Base-by-base conservation (phyloP, 768 basidiomycete genomes). In the Suillus occidentalis region DNA sequence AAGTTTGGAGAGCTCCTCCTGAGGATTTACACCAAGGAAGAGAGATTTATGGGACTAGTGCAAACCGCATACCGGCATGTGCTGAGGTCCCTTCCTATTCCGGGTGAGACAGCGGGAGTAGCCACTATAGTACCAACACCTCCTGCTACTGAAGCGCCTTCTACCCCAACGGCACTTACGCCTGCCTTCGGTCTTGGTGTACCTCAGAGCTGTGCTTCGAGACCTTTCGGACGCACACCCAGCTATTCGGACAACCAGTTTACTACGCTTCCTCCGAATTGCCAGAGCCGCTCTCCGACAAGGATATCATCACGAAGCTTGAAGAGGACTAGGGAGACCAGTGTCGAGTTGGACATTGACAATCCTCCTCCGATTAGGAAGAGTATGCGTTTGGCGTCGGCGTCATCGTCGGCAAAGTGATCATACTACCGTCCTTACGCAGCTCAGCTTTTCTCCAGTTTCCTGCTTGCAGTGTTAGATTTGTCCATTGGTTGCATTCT, bases 1-100 rank as follows among this genome's bases (percentile, higher is more conserved):
- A 74, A 71, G n/a, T 92, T 91, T 66, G 89, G 83, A 0, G 93
- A 94, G 73, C 79, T 87, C n/a, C 80, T 86, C 47, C 73, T 93
- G 45, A 81, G 90, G 16, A 77, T 93, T 6, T 94, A 86, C 70
- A 89, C 91, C 53, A 87, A 88, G 72, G 84, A 90, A n/a, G 71
- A 66, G 1, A 67, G 68, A 39, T 88, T 84, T 70, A 82, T 82
- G 49, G 85, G 86, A 2, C 76, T 91, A 12, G 81, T 94, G 4
- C 91, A 93, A 70, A 82, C 82, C 0, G 92, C 87, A 0, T 94
- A 89, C 71, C 83, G 88, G 13, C 70, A 76, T 8, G 75, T 85
- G 4, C 61, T 84, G 4, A 69, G 69, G 59, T 18, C 49, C 2
- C 68, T 79, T 31, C 55, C 60, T 12, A 52, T 61, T 18, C 57